Evolutionary conservation across 1,284 basidiomycete species (phyloP).

Genomic region (Cerrena zonata): DNA sequence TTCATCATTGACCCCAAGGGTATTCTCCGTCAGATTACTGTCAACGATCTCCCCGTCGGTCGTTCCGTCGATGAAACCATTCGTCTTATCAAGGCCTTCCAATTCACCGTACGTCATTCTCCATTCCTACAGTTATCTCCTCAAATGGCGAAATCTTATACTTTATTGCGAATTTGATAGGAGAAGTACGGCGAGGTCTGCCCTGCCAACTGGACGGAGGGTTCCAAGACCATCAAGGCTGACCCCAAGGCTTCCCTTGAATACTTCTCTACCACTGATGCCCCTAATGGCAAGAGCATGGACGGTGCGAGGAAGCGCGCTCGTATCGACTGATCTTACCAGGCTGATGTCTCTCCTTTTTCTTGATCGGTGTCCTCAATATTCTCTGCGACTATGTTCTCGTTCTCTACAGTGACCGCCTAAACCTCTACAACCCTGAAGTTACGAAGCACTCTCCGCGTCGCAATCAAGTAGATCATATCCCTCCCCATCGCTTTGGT

Average conservation of each 20-base stretch:
- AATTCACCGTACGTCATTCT: conserved; percentile 60
- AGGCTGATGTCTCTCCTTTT: conserved; percentile 12
- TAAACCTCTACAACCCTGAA: neutral
- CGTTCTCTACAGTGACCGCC: neutral
- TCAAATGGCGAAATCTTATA: neutral
- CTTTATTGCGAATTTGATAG: conserved; percentile 29
- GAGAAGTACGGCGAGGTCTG: conserved; percentile 87
- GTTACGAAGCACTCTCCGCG: neutral
- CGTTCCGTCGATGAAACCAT: conserved; percentile 87
- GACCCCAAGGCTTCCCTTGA: conserved; percentile 68
- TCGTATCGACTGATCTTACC: conserved; percentile 25
- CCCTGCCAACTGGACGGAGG: conserved; percentile 81
- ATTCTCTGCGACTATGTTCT: neutral
- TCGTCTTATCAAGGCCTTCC: conserved; percentile 86
- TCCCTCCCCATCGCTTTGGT: no score
- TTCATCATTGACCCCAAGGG: conserved; percentile 90
- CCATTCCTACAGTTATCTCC: neutral
- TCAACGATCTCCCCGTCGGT: conserved; percentile 87
- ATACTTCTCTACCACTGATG: conserved; percentile 53
- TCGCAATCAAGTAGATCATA: conserved; percentile 2
- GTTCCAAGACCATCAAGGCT: conserved; percentile 71
- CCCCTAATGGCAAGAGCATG: conserved; percentile 14
- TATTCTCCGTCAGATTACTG: conserved; percentile 72
- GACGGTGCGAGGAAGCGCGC: conserved; percentile 31
- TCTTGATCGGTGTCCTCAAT: neutral